phyloP scores from a whole-genome alignment of 129 eudicot species.

The Ambrosia trifida region DNA sequence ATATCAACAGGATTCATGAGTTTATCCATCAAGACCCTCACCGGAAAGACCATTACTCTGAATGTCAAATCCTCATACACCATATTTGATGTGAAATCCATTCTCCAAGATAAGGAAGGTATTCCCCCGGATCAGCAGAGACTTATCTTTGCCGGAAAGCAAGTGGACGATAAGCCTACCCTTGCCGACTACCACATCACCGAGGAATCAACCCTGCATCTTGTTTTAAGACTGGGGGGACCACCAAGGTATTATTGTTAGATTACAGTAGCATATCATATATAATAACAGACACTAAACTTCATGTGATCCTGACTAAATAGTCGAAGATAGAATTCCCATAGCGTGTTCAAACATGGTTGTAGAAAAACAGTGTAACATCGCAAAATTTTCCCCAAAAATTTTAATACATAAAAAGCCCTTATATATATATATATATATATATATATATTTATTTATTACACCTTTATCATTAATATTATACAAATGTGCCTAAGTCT shows the following conservation, averaged over 20 bases:
- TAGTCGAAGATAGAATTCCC: no score
- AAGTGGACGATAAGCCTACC: slow-evolving; percentile 14
- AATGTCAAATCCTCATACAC: neutral
- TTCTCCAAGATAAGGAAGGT: no score
- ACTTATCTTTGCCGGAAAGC: slow-evolving; percentile 5
- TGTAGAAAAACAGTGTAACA: no score
- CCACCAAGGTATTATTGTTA: neutral
- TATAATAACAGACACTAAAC: no score
- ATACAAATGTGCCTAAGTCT: no score
- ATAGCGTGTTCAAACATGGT: no score
- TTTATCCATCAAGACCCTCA: neutral
- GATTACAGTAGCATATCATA: neutral
- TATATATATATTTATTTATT: no score
- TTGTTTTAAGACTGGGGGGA: neutral
- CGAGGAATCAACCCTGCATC: neutral
- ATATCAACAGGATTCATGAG: neutral
- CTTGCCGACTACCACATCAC: slow-evolving; percentile 17
- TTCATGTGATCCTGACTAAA: no score
- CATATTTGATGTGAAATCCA: neutral
- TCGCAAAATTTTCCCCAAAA: no score
- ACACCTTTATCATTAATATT: no score
- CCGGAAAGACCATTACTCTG: neutral
- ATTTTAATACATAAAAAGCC: no score
- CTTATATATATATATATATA: no score
- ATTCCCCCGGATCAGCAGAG: neutral